These are phyloP conservation scores for Gossypium gossypioides DNA, from an alignment of 441 rosid species.

Conservation along the genomic window DNA sequence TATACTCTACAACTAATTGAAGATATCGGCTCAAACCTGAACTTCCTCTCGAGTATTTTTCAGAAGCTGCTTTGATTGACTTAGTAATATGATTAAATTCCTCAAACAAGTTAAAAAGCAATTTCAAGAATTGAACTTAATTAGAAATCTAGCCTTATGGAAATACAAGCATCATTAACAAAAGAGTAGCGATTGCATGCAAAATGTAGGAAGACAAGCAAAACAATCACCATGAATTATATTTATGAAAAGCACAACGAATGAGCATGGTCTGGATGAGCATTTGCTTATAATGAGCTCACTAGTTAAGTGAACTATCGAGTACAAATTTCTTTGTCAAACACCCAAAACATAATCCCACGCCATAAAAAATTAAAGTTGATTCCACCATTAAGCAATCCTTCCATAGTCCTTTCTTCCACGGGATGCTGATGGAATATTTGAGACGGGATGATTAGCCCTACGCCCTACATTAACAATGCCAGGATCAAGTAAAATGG, in stretches of 20 bases:
- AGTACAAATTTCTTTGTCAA: conserved; percentile 46
- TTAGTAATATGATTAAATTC: conserved; percentile 17
- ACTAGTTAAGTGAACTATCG: conserved; percentile 52
- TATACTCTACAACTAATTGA: background rate
- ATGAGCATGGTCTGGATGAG: conserved; percentile 42
- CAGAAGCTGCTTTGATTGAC: conserved; percentile 23
- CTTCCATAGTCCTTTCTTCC: conserved; percentile 90
- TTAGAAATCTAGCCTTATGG: background rate
- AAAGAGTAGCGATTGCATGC: conserved; percentile 12
- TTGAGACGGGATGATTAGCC: conserved; percentile 57
- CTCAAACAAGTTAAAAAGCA: conserved; percentile 12
- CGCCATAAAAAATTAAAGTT: conserved; percentile 24
- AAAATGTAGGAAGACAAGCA: conserved; percentile 13
- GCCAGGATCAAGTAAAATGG: conserved; percentile 12
- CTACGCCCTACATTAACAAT: conserved; percentile 61
- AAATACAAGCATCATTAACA: conserved; percentile 7
- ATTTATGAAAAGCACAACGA: conserved; percentile 58
- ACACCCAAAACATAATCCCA: conserved; percentile 44
- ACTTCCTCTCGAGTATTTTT: conserved; percentile 14
- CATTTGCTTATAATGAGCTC: conserved; percentile 42
- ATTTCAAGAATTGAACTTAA: background rate
- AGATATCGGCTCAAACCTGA: conserved; percentile 15
- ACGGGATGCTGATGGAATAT: conserved; percentile 68
- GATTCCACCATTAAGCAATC: conserved; percentile 43
- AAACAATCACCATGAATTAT: conserved; percentile 35